Evolutionary conservation across 305 asterid genomes (phyloP).

Genomic region (Fraxinus latifolia): DNA sequence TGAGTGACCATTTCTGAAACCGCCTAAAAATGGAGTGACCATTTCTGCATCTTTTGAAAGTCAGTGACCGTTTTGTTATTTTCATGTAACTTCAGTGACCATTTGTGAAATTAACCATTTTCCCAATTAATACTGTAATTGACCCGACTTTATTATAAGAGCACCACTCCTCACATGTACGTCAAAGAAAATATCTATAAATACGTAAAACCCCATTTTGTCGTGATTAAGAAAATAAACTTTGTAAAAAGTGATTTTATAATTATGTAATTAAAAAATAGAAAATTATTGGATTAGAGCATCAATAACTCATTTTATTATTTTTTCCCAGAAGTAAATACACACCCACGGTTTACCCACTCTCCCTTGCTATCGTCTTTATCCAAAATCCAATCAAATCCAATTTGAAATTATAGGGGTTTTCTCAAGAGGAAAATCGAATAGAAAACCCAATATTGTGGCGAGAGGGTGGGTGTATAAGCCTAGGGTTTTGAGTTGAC

Average conservation of each 20-base stretch:
- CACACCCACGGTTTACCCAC: slow-evolving; percentile 7
- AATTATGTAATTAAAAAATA: too few relatives aligned
- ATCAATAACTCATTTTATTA: neutral
- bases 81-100: too few relatives aligned
- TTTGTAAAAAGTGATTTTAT: too few relatives aligned
- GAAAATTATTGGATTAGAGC: neutral
- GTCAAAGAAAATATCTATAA: slow-evolving; percentile 2
- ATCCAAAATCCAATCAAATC: slow-evolving; percentile 21
- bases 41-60: too few relatives aligned
- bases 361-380: slow-evolving; percentile 8
- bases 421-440: neutral
- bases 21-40: too few relatives aligned
- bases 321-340: slow-evolving; percentile 20
- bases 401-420: slow-evolving; percentile 23
- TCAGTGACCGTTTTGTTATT: too few relatives aligned
- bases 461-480: slow-evolving; percentile 26
- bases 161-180: neutral
- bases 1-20: too few relatives aligned
- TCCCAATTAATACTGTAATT: neutral
- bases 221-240: neutral
- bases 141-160: neutral
- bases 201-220: neutral
- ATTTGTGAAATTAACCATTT: too few relatives aligned
- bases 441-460: slow-evolving; percentile 10
- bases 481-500: slow-evolving; percentile 41